A percentile compares a stretch with the other conserved stretches of the same genome.
phyloP scores from a whole-genome alignment of 805 yeast genomes.

The Starmerella etchellsii region DNA sequence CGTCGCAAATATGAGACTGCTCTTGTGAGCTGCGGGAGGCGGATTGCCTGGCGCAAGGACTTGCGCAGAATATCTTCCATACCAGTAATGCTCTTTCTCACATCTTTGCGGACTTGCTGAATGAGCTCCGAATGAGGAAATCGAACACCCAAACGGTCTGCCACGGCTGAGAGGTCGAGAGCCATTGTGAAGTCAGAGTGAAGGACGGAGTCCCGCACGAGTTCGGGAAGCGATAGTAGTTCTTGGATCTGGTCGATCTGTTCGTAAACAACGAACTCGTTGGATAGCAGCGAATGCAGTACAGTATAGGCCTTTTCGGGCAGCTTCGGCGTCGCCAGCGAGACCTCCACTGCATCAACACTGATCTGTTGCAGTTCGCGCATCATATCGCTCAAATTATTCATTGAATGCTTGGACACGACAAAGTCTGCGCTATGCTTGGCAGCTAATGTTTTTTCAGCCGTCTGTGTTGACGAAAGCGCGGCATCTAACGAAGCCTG shows the following conservation, averaged over 20 bases:
- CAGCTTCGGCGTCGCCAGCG: constrained; percentile 16
- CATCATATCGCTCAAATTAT: constrained; percentile 3
- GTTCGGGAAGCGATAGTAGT: constrained; percentile 68
- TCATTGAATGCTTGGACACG: constrained; percentile 11
- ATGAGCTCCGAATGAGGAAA: constrained; percentile 51
- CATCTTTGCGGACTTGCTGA: constrained; percentile 41
- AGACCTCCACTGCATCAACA: constrained; percentile 12
- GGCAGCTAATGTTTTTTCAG: constrained; percentile 7
- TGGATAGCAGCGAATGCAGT: constrained; percentile 22
- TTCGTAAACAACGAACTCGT: constrained; percentile 31
- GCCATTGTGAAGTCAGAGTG: constrained; percentile 86
- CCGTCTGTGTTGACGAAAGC: constrained; percentile 1
- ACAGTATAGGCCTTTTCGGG: constrained; percentile 16
- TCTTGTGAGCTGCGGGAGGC: constrained; percentile 67
- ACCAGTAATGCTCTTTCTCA: constrained; percentile 34
- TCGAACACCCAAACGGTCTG: constrained; percentile 52
- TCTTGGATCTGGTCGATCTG: constrained; percentile 65
- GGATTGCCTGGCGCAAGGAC: constrained; percentile 59
- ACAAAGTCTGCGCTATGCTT: constrained; percentile 15
- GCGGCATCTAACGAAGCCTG: constrained; percentile 6
- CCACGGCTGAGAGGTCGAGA: constrained; percentile 65
- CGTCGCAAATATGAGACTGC: constrained; percentile 63
- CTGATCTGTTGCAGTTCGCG: constrained; percentile 7
- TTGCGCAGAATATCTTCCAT: constrained; percentile 64
- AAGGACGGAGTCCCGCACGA: constrained; percentile 69